phyloP scores from a whole-genome alignment of 352 stramenopile genomes.

The Phytophthora agathidicida region DNA sequence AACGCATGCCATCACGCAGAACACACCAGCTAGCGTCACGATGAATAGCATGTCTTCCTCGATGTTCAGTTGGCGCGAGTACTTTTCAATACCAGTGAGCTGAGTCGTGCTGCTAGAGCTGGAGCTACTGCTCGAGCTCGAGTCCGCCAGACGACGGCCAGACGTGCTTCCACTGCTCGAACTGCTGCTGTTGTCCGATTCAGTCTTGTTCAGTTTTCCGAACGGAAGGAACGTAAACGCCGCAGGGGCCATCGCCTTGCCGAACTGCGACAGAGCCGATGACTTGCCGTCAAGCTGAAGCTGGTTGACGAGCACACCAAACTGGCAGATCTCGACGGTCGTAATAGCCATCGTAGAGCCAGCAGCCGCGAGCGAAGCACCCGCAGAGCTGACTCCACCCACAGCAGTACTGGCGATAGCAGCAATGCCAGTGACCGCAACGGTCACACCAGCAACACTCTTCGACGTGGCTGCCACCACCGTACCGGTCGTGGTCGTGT shows the following conservation, averaged over 20 bases:
- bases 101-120: slow-evolving; percentile 16
- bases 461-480: slow-evolving; percentile 71
- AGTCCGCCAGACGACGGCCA: slow-evolving; percentile 41
- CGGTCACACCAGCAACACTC: slow-evolving; percentile 72
- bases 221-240: slow-evolving; percentile 84
- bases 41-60: slow-evolving; percentile 85
- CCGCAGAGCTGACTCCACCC: slow-evolving; percentile 39
- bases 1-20: slow-evolving; percentile 73
- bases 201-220: slow-evolving; percentile 52
- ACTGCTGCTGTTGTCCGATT: slow-evolving; percentile 29
- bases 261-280: slow-evolving; percentile 66
- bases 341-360: slow-evolving; percentile 71
- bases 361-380: slow-evolving; percentile 54
- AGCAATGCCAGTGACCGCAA: slow-evolving; percentile 73
- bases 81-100: slow-evolving; percentile 69
- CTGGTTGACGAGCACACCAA: slow-evolving; percentile 79
- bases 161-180: slow-evolving; percentile 16
- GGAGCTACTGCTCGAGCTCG: slow-evolving; percentile 20
- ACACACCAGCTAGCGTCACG: slow-evolving; percentile 76
- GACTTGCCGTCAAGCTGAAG: slow-evolving; percentile 78
- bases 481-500: slow-evolving; percentile 56
- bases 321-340: slow-evolving; percentile 84
- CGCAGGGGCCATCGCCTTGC: slow-evolving; percentile 75
- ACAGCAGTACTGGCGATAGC: slow-evolving; percentile 72
- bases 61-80: slow-evolving; percentile 73